phyloP scores from a whole-genome alignment of 768 basidiomycete genomes.

The Termitomyces titanicus region DNA sequence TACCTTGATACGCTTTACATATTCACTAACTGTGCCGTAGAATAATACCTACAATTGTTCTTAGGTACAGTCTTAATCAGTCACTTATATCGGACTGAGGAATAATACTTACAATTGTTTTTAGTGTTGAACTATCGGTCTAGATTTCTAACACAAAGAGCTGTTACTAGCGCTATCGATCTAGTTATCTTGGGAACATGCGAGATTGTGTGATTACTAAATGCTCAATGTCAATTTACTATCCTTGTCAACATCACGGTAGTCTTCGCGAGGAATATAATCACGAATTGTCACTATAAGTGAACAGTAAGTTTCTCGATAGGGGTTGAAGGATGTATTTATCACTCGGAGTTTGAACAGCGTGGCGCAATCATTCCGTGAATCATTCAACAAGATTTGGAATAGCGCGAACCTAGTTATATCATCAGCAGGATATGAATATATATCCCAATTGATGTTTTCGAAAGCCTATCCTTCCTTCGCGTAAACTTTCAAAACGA shows the following conservation, averaged over 20 bases:
- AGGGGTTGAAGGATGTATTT: neutral
- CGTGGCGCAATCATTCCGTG: constrained; percentile 27
- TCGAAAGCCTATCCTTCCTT: constrained; percentile 30
- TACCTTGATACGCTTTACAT: neutral
- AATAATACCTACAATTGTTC: too few species aligned
- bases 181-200: constrained; percentile 41
- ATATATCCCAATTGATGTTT: constrained; percentile 32
- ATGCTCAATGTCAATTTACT: neutral
- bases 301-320: constrained; percentile 28
- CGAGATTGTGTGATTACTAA: constrained; percentile 36
- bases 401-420: constrained; percentile 25
- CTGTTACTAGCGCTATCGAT: constrained; percentile 31
- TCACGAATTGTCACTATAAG: constrained; percentile 33
- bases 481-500: constrained; percentile 23
- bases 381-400: constrained; percentile 24
- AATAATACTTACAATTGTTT: too few species aligned
- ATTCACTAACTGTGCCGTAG: neutral
- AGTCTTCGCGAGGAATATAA: constrained; percentile 24
- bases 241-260: neutral
- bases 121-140: too few species aligned
- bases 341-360: constrained; percentile 12
- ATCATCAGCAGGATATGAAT: constrained; percentile 30
- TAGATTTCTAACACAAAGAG: constrained; percentile 19
- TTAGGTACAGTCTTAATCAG: too few species aligned
- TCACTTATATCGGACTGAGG: too few species aligned